Base-by-base conservation (phyloP, 2,329 filamentous ascomycete species). In the Colletotrichum costaricense region DNA sequence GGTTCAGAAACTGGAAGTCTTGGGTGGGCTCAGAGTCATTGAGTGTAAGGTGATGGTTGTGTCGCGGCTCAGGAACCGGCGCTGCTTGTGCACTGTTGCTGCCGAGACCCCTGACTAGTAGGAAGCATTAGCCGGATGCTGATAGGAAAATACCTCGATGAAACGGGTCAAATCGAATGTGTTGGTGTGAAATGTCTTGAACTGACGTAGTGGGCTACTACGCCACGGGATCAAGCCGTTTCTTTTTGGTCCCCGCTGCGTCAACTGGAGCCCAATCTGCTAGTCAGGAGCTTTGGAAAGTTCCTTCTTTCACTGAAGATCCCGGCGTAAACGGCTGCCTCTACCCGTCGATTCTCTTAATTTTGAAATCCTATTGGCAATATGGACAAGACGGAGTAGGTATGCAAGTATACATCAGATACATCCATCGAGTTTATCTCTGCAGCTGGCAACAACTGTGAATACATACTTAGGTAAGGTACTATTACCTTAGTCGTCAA, bases 31-130 rank as follows among this genome's bases (percentile, higher is more conserved):
- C 24, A 46, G 35, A 22, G 24, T 46, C 59, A 62, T 49, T 46
- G 38, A 62, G 30, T 16, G 46, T n/a, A 35, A 9, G 62, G 16
- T 33, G 63, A 28, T 55, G 67, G 52, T 55, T 55, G 54, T 35
- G 67, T 70, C 60, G 70, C 67, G 33, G 67, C 70, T 65, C 70
- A 71, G 67, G 67, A 71, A 73, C 71, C 71, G 67, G 60, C 60
- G 67, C 67, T 60, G 66, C 38, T 56, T 60, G 24, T 67, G 26
- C 26, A 55, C 38, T 38, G 65, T 59, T 62, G 55, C 56, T 38
- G 24, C 26, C 5, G 46, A 56, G 42, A 70, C 71, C 71, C 71
- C 71, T 73, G 71, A 71, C 71, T 71, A 73, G 16, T 35, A 33
- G 54, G 35, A 35, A 22, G 42, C 33, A 49, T 69, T 42, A 70